Base-by-base conservation (phyloP, 148 eudicot species). In the Rhododendron ferrugineum region DNA sequence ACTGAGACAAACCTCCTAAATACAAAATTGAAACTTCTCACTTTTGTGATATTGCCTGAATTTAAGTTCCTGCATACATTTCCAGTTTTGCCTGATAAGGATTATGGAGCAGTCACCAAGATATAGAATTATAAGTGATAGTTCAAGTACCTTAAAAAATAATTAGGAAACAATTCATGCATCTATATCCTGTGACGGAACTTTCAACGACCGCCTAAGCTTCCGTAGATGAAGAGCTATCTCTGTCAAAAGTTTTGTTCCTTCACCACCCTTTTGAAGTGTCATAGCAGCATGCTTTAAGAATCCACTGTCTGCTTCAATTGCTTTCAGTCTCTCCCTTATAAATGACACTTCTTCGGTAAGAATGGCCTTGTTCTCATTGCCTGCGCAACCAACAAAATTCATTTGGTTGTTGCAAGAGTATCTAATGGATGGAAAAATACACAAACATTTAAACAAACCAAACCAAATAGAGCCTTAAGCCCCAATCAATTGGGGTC, bases 241-340 rank as follows among this genome's bases (percentile, higher is more conserved):
- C 87, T 92, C 93, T 9, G 86, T 83, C 89, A 93, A 87, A 47
- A 93, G 87, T 85, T 91, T 89, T 30, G 93, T 89, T 9, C 94
- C 92, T 85, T 93, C 93, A 14, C 89, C 89, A 32, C 95, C 94
- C 86, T 90, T 90, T 46, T 92, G 90, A 60, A 94, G 88, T 47
- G 92, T 89, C 87, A 89, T 91, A 62, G 95, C 89, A 79, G 93
- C 90, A 58, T 88, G 93, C 89, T 90, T 89, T 74, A 91, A 84
- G 88, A 93, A 93, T 70, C 90, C 91, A 87, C 91, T 89, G 28
- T 92, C 92, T 74, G 93, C 94, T 90, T 94, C 94, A 30, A 95
- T 83, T 44, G 89, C 91, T 58, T 86, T 93, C 86, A 93, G 46
- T 87, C 93, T 91, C 85, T 88, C 91, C 75, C 87, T 90, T 44